Base-by-base conservation (phyloP, 441 rosid genomes). In the Arabidopsis hybrid region DNA sequence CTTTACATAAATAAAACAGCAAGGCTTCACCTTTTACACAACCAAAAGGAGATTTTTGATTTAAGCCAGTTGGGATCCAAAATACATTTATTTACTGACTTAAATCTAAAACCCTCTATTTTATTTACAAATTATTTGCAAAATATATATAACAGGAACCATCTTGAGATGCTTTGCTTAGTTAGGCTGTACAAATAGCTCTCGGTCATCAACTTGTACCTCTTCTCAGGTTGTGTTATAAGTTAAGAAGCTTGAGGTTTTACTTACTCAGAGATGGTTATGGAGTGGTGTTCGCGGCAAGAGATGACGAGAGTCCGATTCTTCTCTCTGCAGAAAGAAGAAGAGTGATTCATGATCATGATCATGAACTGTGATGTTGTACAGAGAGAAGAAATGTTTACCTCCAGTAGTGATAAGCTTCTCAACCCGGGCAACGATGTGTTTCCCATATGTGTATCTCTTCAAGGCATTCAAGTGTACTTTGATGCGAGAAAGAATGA, bases 321-420 rank as follows among this genome's bases (percentile, higher is more conserved):
- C 96, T 95, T 79, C 91, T 84, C 79, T 92, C 99, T 95, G 96
- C 80, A 83, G 51, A 38, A 14, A 11, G 66, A 36, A 46, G 16
- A 29, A n/a, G 14, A 46, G 53, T 68, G 50, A 17, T 62, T 67
- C 29, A 64, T 31, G 34, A 51, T 31, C 36, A 16, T 26, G 70
- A 38, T 26, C 26, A 21, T 21, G 26, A 21, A 21, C 45, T 29
- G 36, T 62, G 75, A 47, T 58, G 16, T 40, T 60, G 35, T 39
- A 31, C 4, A 46, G 53, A 49, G 38, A 29, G 16, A 56, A 35
- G 7, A 8, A 63, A 8, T 60, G 57, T 82, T 86, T 60, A 88
- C 98, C 98, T 89, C 97, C 97, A 1, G 97, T 83, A 36, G 91
- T 77, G 65, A 94, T 87, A 74, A 94, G 96, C 83, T 94, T 94